Evolutionary conservation across 352 stramenopile genomes (phyloP).

Genomic region (Phytopythium helicoides): DNA sequence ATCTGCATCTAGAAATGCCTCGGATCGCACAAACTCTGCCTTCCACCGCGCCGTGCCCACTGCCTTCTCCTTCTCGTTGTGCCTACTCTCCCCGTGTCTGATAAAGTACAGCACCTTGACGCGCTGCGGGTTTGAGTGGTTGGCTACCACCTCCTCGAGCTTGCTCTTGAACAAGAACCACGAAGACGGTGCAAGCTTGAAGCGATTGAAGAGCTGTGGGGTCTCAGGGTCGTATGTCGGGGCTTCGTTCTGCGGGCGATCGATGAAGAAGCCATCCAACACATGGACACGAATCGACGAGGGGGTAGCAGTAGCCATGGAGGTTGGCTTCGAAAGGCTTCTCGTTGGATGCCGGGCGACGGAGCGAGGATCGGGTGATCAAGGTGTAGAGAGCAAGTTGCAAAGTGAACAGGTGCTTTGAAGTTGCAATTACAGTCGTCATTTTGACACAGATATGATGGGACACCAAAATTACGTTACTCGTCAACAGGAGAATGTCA

Average conservation of each 20-base stretch:
- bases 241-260: constrained; percentile 1
- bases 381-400: no score
- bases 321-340: no score
- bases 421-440: no score
- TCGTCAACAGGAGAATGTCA: no score
- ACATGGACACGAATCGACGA: neutral
- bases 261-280: constrained; percentile 31
- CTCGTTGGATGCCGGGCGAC: no score
- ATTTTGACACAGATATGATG: no score
- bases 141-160: constrained; percentile 17
- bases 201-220: constrained; percentile 30
- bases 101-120: constrained; percentile 79
- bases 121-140: constrained; percentile 8
- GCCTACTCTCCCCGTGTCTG: constrained; percentile 66
- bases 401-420: no score
- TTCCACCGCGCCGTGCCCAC: constrained; percentile 55
- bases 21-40: constrained; percentile 50
- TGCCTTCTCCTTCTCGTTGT: constrained; percentile 60
- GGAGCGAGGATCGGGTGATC: no score
- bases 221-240: neutral
- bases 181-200: constrained; percentile 19
- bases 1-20: constrained; percentile 55
- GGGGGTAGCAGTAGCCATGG: no score
- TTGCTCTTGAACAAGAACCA: constrained; percentile 25
- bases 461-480: no score